A percentile compares a stretch with the other conserved stretches of the same genome.
phyloP scores from a whole-genome alignment of 2,329 filamentous ascomycete species.

The Celoporthe dispersa region DNA sequence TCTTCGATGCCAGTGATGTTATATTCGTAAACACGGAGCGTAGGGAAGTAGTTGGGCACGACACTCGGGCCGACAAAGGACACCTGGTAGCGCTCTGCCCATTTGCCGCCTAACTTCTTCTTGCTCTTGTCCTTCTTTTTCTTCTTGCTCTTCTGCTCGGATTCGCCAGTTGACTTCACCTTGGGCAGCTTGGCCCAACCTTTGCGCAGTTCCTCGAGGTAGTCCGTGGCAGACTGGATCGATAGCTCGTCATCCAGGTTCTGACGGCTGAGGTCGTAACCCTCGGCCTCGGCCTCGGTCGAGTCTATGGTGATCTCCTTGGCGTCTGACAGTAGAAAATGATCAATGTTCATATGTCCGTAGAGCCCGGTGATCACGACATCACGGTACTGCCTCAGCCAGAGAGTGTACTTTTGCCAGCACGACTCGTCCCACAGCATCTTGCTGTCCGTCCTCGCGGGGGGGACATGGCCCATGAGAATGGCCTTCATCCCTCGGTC shows the following conservation, averaged over 20 bases:
- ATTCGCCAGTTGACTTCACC: constrained; percentile 38
- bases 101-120: constrained; percentile 72
- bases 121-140: constrained; percentile 44
- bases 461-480: constrained; percentile 90
- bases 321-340: constrained; percentile 91
- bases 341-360: constrained; percentile 98
- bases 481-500: constrained; percentile 91
- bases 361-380: constrained; percentile 80
- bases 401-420: constrained; percentile 96
- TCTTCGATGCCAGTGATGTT: constrained; percentile 80
- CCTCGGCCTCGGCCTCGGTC: constrained; percentile 40
- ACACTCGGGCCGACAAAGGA: constrained; percentile 83
- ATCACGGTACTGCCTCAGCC: constrained; percentile 88
- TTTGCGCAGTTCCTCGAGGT: constrained; percentile 76
- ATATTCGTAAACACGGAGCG: constrained; percentile 89
- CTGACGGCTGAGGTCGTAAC: constrained; percentile 36
- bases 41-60: constrained; percentile 91
- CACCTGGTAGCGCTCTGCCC: constrained; percentile 83
- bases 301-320: constrained; percentile 68
- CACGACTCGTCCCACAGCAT: constrained; percentile 93
- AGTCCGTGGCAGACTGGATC: constrained; percentile 72
- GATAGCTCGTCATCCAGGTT: constrained; percentile 59
- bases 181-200: constrained; percentile 78
- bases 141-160: constrained; percentile 40
- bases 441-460: constrained; percentile 83